phyloP scores from a whole-genome alignment of 495 filamentous ascomycete species.

The Penicillium crystallinum region DNA sequence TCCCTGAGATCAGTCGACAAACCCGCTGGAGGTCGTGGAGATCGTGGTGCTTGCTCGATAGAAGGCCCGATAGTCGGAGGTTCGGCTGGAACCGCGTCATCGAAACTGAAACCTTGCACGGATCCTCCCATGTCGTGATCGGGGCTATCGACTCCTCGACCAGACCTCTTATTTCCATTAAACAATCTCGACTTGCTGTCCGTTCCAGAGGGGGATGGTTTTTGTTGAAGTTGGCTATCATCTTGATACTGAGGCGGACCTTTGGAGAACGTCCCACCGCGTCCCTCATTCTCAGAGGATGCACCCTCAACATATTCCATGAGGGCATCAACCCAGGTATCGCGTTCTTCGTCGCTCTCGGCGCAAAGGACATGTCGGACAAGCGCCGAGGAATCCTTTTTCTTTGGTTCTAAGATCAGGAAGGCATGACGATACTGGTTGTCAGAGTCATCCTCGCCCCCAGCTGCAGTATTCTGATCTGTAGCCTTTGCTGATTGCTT shows the following conservation, averaged over 20 bases:
- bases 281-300: constrained; percentile 47
- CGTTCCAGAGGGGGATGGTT: constrained; percentile 11
- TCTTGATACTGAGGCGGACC: constrained; percentile 16
- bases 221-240: constrained; percentile 15
- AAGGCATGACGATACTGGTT: constrained; percentile 97
- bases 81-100: constrained; percentile 70
- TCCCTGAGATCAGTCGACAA: constrained; percentile 28
- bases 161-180: constrained; percentile 41
- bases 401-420: constrained; percentile 89
- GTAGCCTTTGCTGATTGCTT: constrained; percentile 64
- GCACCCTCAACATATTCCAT: constrained; percentile 83
- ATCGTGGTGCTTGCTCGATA: constrained; percentile 31
- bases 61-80: constrained; percentile 59
- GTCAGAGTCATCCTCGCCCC: constrained; percentile 66
- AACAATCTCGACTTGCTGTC: constrained; percentile 25
- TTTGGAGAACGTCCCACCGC: constrained; percentile 19
- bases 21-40: constrained; percentile 25
- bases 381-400: constrained; percentile 84
- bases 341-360: constrained; percentile 88
- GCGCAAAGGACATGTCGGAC: constrained; percentile 95
- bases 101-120: constrained; percentile 79
- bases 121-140: constrained; percentile 41
- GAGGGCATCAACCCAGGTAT: constrained; percentile 87
- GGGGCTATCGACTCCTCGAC: constrained; percentile 37
- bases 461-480: constrained; percentile 52